Conservation (phyloP, 768 basidiomycete species). For the Suillus occidentalis region DNA sequence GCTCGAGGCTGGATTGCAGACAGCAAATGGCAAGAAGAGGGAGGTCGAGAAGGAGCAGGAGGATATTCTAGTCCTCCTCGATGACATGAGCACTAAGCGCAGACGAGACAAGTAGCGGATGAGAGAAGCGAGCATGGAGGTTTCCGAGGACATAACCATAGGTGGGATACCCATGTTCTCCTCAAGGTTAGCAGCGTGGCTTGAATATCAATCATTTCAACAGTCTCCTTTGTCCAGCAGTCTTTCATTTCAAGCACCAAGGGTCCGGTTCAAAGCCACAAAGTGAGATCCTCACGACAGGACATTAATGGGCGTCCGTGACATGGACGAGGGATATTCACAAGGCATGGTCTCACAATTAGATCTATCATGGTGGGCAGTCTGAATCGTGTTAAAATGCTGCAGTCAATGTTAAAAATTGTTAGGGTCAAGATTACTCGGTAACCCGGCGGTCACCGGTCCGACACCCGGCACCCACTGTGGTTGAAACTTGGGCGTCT, state of each 20-base stretch:
- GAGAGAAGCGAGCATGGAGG: slow-evolving; percentile 74
- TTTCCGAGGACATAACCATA: slow-evolving; percentile 62
- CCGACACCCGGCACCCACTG: no score
- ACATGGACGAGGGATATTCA: neutral
- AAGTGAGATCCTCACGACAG: neutral
- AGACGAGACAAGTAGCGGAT: slow-evolving; percentile 80
- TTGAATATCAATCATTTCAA: neutral
- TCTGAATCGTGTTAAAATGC: no score
- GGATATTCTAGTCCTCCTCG: slow-evolving; percentile 88
- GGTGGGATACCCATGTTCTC: neutral
- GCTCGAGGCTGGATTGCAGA: slow-evolving; percentile 48
- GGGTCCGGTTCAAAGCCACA: neutral
- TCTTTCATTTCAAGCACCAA: neutral
- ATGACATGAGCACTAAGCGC: slow-evolving; percentile 87
- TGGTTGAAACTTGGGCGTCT: neutral
- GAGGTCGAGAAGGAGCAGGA: slow-evolving; percentile 97
- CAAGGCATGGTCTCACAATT: neutral
- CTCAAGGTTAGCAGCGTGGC: neutral
- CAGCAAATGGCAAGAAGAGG: slow-evolving; percentile 62
- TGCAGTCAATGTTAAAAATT: no score
- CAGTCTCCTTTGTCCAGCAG: neutral
- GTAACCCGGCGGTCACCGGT: neutral
- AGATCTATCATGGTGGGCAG: no score
- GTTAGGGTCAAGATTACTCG: neutral
- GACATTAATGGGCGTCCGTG: no score